These are phyloP conservation scores for Huntiella abstrusa DNA, from an alignment of 2,329 filamentous ascomycete genomes.

Conservation along the genomic window DNA sequence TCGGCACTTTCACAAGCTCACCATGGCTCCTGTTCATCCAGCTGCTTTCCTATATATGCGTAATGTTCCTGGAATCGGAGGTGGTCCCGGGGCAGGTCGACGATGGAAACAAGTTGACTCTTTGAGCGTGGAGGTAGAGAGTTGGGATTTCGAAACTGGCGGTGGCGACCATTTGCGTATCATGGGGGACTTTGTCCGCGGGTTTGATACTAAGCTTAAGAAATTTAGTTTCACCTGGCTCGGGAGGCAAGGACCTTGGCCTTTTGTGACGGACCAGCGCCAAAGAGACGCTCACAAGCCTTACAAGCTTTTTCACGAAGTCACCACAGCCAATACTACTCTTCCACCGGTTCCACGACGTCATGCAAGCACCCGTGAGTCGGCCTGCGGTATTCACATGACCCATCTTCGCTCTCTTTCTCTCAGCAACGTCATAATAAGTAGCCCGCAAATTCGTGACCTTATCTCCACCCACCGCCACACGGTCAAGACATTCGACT, in stretches of 20 bases:
- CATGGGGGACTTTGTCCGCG: constrained; percentile 61
- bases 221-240: constrained; percentile 64
- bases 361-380: background rate
- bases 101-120: constrained; percentile 64
- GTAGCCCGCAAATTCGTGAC: constrained; percentile 47
- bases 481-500: constrained; percentile 59
- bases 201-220: constrained; percentile 46
- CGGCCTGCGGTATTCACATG: constrained; percentile 35
- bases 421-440: constrained; percentile 54
- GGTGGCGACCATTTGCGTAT: constrained; percentile 56
- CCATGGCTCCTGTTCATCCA: constrained; percentile 55
- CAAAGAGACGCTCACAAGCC: constrained; percentile 12
- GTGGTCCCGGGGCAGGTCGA: constrained; percentile 49
- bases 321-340: constrained; percentile 46
- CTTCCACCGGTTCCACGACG: constrained; percentile 13
- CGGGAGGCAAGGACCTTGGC: constrained; percentile 55
- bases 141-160: constrained; percentile 46
- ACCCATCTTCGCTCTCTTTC: constrained; percentile 47
- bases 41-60: constrained; percentile 61
- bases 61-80: constrained; percentile 54
- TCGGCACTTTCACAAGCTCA: constrained; percentile 46
- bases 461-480: constrained; percentile 49
- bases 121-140: constrained; percentile 53
- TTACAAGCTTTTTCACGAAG: constrained; percentile 42
- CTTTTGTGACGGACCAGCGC: constrained; percentile 35